Evolutionary conservation across 2,329 filamentous ascomycete species (phyloP).

Genomic region (Clarireedia monteithiana): DNA sequence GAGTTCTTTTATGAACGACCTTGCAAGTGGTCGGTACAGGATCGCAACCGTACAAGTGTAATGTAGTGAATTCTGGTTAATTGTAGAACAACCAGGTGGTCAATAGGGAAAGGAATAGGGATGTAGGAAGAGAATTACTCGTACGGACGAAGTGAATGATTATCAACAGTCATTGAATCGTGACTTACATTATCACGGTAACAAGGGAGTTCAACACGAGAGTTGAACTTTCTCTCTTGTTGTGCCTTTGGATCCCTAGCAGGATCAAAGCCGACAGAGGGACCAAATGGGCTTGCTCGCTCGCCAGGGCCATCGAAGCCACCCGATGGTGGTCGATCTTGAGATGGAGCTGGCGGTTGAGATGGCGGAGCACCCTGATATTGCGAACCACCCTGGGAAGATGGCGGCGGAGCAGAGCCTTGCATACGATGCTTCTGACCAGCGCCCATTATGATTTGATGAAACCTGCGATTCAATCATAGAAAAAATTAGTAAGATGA

Average conservation of each 20-base stretch:
- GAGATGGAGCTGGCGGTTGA: neutral
- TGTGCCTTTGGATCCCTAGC: constrained; percentile 23
- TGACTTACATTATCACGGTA: constrained; percentile 6
- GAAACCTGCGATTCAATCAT: neutral
- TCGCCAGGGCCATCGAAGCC: constrained; percentile 2
- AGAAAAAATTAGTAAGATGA: neutral
- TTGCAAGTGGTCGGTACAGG: too few species aligned
- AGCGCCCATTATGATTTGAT: constrained; percentile 1
- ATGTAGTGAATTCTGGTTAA: too few species aligned
- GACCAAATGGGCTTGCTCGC: constrained; percentile 13
- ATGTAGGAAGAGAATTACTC: too few species aligned
- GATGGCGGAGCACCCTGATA: neutral
- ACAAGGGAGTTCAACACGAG: constrained; percentile 42
- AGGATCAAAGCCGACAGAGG: constrained; percentile 37
- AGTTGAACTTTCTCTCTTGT: constrained; percentile 30
- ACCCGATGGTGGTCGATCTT: neutral
- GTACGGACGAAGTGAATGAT: too few species aligned
- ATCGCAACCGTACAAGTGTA: too few species aligned
- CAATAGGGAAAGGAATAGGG: too few species aligned
- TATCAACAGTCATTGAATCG: neutral
- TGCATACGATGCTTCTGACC: neutral
- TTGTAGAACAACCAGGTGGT: too few species aligned
- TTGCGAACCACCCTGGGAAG: neutral
- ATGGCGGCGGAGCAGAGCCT: neutral
- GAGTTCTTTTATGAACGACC: neutral